These are phyloP conservation scores for Ilyonectria robusta DNA, from an alignment of 2,329 filamentous ascomycete genomes.

Conservation along the genomic window DNA sequence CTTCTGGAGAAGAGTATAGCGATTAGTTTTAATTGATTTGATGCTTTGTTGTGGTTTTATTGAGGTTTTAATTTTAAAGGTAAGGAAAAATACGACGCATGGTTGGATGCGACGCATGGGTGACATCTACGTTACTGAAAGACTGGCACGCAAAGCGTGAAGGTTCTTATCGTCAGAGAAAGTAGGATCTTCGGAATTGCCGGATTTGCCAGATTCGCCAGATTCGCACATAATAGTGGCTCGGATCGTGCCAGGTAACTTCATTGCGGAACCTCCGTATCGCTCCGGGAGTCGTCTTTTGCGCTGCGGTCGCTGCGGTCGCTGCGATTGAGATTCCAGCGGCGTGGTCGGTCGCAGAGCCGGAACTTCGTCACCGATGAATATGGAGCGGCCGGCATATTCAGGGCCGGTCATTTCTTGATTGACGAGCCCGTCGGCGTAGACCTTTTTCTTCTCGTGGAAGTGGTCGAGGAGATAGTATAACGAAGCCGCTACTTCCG, in stretches of 20 bases:
- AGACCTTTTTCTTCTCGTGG: slow-evolving; percentile 6
- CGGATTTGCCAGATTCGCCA: slow-evolving; percentile 1
- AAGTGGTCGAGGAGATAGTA: slow-evolving; percentile 9
- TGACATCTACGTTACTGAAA: no score
- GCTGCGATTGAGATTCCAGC: slow-evolving; percentile 7
- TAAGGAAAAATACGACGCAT: no score
- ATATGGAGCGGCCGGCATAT: slow-evolving; percentile 5
- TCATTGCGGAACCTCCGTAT: slow-evolving; percentile 2
- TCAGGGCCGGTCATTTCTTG: slow-evolving; percentile 7
- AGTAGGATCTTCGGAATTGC: slow-evolving; percentile 4
- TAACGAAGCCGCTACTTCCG: slow-evolving; percentile 9
- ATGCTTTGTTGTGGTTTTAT: no score
- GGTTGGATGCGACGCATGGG: no score
- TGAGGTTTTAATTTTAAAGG: no score
- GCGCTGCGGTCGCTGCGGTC: slow-evolving; percentile 8
- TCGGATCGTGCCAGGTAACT: slow-evolving; percentile 8
- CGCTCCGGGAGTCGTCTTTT: slow-evolving; percentile 7
- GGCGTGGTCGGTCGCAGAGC: slow-evolving; percentile 8
- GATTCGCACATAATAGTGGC: slow-evolving; percentile 3
- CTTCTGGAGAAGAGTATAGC: no score
- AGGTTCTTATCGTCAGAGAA: slow-evolving; percentile 9
- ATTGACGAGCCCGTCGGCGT: slow-evolving; percentile 9
- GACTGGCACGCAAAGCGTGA: slow-evolving; percentile 9
- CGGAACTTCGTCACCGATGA: slow-evolving; percentile 8
- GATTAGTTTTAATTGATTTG: no score